Conservation (phyloP, 1,284 basidiomycete species). For the Polyporus tsugae region DNA sequence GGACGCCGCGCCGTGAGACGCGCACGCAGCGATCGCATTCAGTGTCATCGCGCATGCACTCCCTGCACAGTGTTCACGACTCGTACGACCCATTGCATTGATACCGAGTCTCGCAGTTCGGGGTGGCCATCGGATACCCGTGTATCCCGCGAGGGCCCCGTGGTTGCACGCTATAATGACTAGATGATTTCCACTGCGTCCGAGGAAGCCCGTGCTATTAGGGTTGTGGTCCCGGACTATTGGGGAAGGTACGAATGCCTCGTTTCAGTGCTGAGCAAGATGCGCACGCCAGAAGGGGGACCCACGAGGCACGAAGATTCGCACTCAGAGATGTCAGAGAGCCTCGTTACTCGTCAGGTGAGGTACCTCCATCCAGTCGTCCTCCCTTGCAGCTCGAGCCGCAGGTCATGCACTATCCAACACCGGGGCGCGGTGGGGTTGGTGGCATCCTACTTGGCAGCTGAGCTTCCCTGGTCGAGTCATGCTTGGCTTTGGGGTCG, state of each 20-base stretch:
- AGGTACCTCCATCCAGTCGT: too few relatives aligned
- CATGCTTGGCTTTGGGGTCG: background rate
- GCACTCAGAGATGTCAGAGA: background rate
- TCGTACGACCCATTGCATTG: background rate
- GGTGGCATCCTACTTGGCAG: background rate
- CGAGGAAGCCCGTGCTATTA: background rate
- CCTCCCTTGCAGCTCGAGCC: background rate
- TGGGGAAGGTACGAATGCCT: background rate
- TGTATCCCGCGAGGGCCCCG: background rate
- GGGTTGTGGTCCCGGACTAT: background rate
- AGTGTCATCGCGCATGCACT: background rate
- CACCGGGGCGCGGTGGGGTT: too few relatives aligned
- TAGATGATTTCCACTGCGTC: background rate
- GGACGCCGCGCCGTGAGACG: constrained; percentile 17
- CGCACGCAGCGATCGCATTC: background rate
- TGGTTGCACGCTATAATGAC: background rate
- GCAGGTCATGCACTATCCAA: background rate
- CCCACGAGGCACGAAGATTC: background rate
- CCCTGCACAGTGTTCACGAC: too few relatives aligned
- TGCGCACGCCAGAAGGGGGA: background rate
- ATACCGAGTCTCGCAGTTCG: background rate
- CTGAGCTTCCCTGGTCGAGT: background rate
- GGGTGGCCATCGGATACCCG: background rate
- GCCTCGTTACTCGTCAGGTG: background rate
- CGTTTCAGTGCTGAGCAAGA: background rate